Conservation (phyloP, 1,284 basidiomycete species). For the Marasmius tenuissimus region DNA sequence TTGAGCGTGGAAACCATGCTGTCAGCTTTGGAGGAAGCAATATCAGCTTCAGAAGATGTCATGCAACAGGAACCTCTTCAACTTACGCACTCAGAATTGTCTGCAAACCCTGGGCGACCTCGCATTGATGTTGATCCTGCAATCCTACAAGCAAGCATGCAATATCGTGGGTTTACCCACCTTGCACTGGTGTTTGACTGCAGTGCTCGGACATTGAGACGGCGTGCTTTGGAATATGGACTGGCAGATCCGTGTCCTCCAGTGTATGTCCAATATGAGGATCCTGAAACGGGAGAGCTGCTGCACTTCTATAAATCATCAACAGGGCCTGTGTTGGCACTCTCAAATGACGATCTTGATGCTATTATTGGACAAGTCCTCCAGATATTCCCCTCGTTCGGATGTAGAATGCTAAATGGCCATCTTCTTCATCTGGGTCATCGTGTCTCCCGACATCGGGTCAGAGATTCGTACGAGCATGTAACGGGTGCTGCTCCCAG, state of each 20-base stretch:
- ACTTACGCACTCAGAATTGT: background rate
- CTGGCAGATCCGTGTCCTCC: conserved; percentile 27
- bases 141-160: background rate
- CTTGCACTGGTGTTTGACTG: conserved; percentile 22
- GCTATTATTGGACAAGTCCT: conserved; percentile 21
- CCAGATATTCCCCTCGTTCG: conserved; percentile 24
- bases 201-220: conserved; percentile 25
- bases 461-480: conserved; percentile 22
- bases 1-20: background rate
- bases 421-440: conserved; percentile 24
- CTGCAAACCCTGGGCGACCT: background rate
- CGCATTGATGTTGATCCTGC: background rate
- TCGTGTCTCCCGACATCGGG: conserved; percentile 20
- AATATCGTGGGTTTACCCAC: background rate
- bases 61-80: background rate
- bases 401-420: conserved; percentile 27
- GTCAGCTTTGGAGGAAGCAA: background rate
- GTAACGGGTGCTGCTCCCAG: conserved; percentile 2
- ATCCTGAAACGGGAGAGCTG: conserved; percentile 18
- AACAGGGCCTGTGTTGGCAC: conserved; percentile 7
- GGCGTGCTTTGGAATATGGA: conserved; percentile 28
- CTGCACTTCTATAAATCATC: conserved; percentile 12
- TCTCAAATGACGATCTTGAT: conserved; percentile 30
- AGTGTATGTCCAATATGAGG: conserved; percentile 22
- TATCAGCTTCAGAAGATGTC: background rate